Evolutionary conservation across 805 yeast species (phyloP).

Genomic region (Myxozyma monticola): DNA sequence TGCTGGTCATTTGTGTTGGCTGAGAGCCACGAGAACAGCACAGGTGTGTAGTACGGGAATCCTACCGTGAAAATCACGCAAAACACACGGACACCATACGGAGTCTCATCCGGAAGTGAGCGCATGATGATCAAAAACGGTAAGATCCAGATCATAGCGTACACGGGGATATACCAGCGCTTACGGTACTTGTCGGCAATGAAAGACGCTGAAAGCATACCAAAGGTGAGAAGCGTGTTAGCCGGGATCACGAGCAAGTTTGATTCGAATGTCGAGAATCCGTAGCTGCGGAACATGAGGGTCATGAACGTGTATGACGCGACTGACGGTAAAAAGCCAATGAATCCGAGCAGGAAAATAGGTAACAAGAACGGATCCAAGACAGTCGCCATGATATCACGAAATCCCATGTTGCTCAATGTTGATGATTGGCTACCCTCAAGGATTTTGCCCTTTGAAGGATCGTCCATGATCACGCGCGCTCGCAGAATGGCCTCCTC

Average conservation of each 20-base stretch:
- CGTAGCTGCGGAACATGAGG: constrained; percentile 49
- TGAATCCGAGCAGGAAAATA: constrained; percentile 49
- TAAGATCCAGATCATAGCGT: constrained; percentile 25
- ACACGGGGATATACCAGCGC: constrained; percentile 26
- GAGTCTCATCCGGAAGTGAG: constrained; percentile 21
- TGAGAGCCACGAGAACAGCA: constrained; percentile 60
- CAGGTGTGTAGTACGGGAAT: constrained; percentile 39
- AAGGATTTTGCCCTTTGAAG: constrained; percentile 57
- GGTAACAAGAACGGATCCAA: constrained; percentile 57
- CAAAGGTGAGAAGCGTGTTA: constrained; percentile 34
- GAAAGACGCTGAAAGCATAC: constrained; percentile 34
- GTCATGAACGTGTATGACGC: constrained; percentile 50
- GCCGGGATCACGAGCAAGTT: constrained; percentile 57
- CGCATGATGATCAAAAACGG: constrained; percentile 23
- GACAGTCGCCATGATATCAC: constrained; percentile 46
- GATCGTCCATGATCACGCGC: constrained; percentile 62
- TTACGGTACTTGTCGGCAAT: constrained; percentile 21
- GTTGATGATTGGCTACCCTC: constrained; percentile 41
- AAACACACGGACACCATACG: constrained; percentile 20
- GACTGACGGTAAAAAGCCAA: constrained; percentile 45
- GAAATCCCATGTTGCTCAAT: constrained; percentile 50
- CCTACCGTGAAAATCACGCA: constrained; percentile 28
- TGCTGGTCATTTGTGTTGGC: constrained; percentile 61
- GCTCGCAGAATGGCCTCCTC: constrained; percentile 61
- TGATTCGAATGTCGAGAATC: constrained; percentile 53